phyloP scores from a whole-genome alignment of 306 rosid species.

The Senna siamea region DNA sequence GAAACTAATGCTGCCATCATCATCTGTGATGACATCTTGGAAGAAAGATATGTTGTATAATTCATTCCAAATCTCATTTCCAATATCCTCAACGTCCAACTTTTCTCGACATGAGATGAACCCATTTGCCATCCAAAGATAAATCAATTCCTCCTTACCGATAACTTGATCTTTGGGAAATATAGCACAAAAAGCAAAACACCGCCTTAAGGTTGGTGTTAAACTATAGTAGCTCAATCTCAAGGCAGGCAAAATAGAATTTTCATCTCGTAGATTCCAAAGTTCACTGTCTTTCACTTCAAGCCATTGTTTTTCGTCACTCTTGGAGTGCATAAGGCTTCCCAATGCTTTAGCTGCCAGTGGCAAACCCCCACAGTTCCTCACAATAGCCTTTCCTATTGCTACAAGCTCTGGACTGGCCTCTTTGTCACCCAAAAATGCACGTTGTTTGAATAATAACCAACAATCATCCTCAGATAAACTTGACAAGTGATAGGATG shows the following conservation, averaged over 20 bases:
- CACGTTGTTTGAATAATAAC: slow-evolving; percentile 38
- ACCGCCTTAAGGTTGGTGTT: neutral
- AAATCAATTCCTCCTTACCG: neutral
- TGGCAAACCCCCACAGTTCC: neutral
- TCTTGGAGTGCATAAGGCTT: neutral
- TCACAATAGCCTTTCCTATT: too few species aligned
- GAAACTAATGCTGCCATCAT: neutral
- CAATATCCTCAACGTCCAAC: neutral
- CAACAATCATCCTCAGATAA: slow-evolving; percentile 38
- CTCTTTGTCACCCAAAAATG: neutral
- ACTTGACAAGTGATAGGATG: neutral
- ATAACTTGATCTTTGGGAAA: neutral
- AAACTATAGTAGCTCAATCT: slow-evolving; percentile 13
- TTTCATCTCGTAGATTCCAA: neutral
- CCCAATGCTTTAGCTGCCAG: neutral
- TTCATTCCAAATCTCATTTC: neutral
- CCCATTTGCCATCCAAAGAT: slow-evolving; percentile 33
- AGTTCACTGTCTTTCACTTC: neutral
- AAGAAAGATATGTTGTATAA: slow-evolving; percentile 18
- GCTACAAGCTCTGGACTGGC: neutral
- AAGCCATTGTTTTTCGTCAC: neutral
- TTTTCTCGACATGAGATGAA: neutral
- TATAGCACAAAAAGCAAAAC: slow-evolving; percentile 23
- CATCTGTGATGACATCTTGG: neutral
- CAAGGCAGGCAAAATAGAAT: slow-evolving; percentile 9